phyloP scores from a whole-genome alignment of 176 grass and related monocot species.

The Tuctoria greenei region DNA sequence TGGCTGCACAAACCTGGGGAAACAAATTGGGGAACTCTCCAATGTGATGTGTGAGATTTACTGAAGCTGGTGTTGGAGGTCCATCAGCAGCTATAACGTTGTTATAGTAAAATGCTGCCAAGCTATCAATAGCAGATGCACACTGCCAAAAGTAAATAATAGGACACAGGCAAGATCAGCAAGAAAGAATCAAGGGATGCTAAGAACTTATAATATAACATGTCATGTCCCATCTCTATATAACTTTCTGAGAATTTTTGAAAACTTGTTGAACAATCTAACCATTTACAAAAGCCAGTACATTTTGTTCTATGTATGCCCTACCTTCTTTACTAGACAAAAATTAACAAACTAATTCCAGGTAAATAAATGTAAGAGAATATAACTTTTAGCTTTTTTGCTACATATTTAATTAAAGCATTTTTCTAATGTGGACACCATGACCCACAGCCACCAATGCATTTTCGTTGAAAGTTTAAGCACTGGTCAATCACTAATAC shows the following conservation, averaged over 20 bases:
- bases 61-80: slow-evolving; percentile 75
- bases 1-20: slow-evolving; percentile 71
- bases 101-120: slow-evolving; percentile 95
- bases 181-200: not conserved
- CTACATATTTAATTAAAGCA: not conserved
- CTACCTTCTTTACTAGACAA: not conserved
- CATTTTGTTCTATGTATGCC: not conserved
- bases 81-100: slow-evolving; percentile 73
- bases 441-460: not conserved
- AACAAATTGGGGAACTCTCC: slow-evolving; percentile 85
- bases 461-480: not conserved
- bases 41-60: slow-evolving; percentile 88
- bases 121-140: slow-evolving; percentile 87
- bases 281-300: not conserved
- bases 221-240: not conserved
- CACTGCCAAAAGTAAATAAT: slow-evolving; percentile 62
- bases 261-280: not conserved
- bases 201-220: not conserved
- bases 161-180: slow-evolving; percentile 20
- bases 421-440: not conserved
- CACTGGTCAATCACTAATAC: not conserved
- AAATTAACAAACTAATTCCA: not conserved
- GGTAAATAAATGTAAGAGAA: slow-evolving; percentile 13
- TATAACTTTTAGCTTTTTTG: not conserved
- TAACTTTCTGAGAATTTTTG: not conserved